phyloP scores from a whole-genome alignment of 495 filamentous ascomycete species.

The Annulohypoxylon bovei region DNA sequence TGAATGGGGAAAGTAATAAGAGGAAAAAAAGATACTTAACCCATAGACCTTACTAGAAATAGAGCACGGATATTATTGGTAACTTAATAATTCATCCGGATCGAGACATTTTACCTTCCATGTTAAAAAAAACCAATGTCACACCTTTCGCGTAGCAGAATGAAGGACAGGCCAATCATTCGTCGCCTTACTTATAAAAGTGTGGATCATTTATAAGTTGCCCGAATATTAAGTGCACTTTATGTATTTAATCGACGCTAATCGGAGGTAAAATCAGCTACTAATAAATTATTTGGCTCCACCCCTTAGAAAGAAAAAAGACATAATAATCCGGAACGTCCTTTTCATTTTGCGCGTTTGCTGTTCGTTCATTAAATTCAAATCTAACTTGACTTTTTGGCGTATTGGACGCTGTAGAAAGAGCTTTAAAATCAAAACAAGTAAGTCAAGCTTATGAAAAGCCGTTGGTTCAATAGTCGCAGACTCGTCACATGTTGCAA shows the following conservation, averaged over 20 bases:
- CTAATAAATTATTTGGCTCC: conserved; percentile 35
- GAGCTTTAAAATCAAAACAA: background rate
- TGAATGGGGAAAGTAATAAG: background rate
- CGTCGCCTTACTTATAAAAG: conserved; percentile 17
- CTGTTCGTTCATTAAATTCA: conserved; percentile 18
- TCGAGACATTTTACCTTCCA: conserved; percentile 34
- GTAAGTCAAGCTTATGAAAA: conserved; percentile 2
- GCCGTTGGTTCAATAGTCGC: background rate
- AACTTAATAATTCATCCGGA: conserved; percentile 33
- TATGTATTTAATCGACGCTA: conserved; percentile 42
- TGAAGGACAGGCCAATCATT: conserved; percentile 24
- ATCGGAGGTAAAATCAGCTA: conserved; percentile 40
- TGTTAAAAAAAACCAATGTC: conserved; percentile 27
- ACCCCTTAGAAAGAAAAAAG: conserved; percentile 19
- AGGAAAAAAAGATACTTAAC: background rate
- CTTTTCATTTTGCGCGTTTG: conserved; percentile 12
- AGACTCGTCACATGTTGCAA: background rate
- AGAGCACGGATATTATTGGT: conserved; percentile 12
- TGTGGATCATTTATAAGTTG: conserved; percentile 39
- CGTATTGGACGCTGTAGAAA: background rate
- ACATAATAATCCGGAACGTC: conserved; percentile 30
- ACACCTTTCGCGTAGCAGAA: conserved; percentile 35
- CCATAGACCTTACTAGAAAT: background rate
- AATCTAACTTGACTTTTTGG: background rate
- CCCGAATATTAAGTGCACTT: conserved; percentile 33